Evolutionary conservation across 1,284 basidiomycete species (phyloP), one percentile per base, ranked within the genome.

Genomic region (Ustilago bromivora): DNA sequence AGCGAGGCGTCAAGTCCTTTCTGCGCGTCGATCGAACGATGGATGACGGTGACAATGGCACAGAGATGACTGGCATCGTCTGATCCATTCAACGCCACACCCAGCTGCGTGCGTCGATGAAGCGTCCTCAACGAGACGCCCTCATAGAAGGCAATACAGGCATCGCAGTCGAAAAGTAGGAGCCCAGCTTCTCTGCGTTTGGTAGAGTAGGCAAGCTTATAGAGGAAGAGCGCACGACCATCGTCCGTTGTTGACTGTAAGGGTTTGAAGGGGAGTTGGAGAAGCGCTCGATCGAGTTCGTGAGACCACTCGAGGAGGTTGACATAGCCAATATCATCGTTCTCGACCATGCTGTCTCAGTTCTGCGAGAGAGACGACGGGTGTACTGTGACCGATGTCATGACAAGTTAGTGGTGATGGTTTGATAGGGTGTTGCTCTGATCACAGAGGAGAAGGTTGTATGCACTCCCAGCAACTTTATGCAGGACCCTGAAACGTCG

Each of bases 221-320:
- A 74, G n/a, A 74, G 54, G 15, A 69, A 57, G 28, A 19, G 15
- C 0, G 61, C 43, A 9, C 35, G 19, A 12, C 31, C n/a, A n/a
- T 58, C 54, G 31, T 55, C 36, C 3, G 32, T 38, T 5, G 62
- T 60, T 3, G 49, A 35, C n/a, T 49, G 32, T 1, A 74, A 32
- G 4, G 59, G 55, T 5, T 60, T 59, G 35, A 74, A 74, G 6
- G 66, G 52, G 5, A 59, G 38, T 6, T 47, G 56, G 4, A 74
- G 63, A 6, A 70, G 54, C n/a, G 31, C n/a, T 8, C 52, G 55
- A 19, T 70, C 63, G 34, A 74, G 72, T 38, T 66, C 55, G 17
- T 62, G 66, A 4, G 71, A 74, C 71, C 71, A 74, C 23, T 69
- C 63, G 12, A 74, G 66, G 23, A 74, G 57, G 38, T 57, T 47